Base-by-base conservation (phyloP, 306 rosid species). In the Trifolium pratense region DNA sequence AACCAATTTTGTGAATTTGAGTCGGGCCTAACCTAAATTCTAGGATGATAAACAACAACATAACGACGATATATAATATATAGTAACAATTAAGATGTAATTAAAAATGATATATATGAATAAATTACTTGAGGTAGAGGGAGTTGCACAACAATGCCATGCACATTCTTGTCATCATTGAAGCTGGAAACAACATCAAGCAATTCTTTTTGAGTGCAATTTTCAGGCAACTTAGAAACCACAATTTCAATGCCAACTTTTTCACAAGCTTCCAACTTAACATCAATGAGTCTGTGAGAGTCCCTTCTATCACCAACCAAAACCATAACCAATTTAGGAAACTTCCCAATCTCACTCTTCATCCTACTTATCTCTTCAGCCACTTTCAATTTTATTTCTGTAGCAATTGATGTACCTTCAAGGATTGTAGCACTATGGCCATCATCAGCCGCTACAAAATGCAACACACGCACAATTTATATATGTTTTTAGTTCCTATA, bases 141-240 rank as follows among this genome's bases (percentile, higher is more conserved):
- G 72, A 87, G 91, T 67, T 87, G 91, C 62, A 87, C 86, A 68
- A 81, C 29, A 61, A 85, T 81, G 40, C 92, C 91, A 71, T 85
- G 89, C 4, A 87, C 65, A 29, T 75, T 55, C 1, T 80, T 74
- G 79, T 87, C 83, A 18, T 66, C 71, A 65, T 85, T 87, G 15
- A 82, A 81, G 66, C 75, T 17, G 0, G 84, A 75, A 81, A 85
- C 86, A 15, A 74, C 82, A 77, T 66, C 43, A 71, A 85, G 46
- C 65, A 85, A 76, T 67, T 81, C 81, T 69, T 52, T 82, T 70
- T 87, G 84, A 64, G 76, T 17, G 72, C 83, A 87, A 21, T 76
- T 76, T 59, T 78, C 70, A 9, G 91, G 87, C 71, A 87, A 75
- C 46, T 80, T 66, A 0, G 55, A 56, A 56, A 80, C 79, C 63